These are phyloP conservation scores for Abrus pulchellus DNA, from an alignment of 306 rosid genomes.

Conservation along the genomic window DNA sequence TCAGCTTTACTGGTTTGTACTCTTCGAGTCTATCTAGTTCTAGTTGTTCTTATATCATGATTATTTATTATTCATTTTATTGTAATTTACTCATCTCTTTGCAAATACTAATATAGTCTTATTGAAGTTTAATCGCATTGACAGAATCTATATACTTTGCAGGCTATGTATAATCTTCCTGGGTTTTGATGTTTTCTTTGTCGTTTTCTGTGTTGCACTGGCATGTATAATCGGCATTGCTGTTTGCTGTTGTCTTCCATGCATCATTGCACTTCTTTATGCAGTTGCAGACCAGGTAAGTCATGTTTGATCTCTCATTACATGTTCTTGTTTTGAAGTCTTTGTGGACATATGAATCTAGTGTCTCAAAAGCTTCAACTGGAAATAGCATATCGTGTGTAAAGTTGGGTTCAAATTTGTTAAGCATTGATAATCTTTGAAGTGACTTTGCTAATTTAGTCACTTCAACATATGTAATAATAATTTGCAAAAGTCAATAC, in stretches of 20 bases:
- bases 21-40: slow-evolving; percentile 35
- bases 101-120: slow-evolving; percentile 40
- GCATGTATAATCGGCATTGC: slow-evolving; percentile 95
- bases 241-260: slow-evolving; percentile 98
- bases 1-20: slow-evolving; percentile 88
- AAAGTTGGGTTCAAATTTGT: slow-evolving; percentile 26
- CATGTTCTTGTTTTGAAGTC: slow-evolving; percentile 28
- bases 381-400: slow-evolving; percentile 23
- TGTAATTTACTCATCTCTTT: slow-evolving; percentile 38
- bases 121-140: slow-evolving; percentile 43
- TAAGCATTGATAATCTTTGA: slow-evolving; percentile 12
- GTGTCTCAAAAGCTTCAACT: slow-evolving; percentile 23
- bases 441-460: slow-evolving; percentile 9
- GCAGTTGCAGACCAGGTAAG: slow-evolving; percentile 97
- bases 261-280: slow-evolving; percentile 87
- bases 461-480: slow-evolving; percentile 1
- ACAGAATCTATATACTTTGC: slow-evolving; percentile 55
- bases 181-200: slow-evolving; percentile 99
- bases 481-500: slow-evolving; percentile 6
- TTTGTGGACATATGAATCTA: slow-evolving; percentile 2
- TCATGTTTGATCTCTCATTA: slow-evolving; percentile 33
- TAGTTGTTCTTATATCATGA: slow-evolving; percentile 10
- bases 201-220: slow-evolving; percentile 96
- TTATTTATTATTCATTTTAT: not conserved
- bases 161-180: slow-evolving; percentile 96